phyloP scores from a whole-genome alignment of 768 basidiomycete genomes.

The Lyophyllum decastes region DNA sequence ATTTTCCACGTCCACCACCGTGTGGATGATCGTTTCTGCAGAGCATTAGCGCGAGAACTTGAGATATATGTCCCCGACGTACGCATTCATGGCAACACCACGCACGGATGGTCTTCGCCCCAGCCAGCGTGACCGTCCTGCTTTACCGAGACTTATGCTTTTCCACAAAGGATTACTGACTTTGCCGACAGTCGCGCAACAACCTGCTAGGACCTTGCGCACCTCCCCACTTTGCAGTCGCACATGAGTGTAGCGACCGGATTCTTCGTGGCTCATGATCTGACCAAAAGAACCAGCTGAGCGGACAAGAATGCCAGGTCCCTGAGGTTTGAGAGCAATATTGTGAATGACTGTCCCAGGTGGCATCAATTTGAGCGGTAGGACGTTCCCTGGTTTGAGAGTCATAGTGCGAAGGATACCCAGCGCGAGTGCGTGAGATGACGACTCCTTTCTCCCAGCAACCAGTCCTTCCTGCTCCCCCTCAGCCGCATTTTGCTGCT shows the following conservation, averaged over 20 bases:
- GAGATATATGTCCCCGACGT: conserved; percentile 30
- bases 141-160: conserved; percentile 84
- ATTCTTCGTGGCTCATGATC: conserved; percentile 76
- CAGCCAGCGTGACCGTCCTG: conserved; percentile 86
- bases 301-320: conserved; percentile 82
- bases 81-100: conserved; percentile 98
- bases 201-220: conserved; percentile 77
- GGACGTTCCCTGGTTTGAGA: conserved; percentile 89
- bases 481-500: conserved; percentile 18
- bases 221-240: conserved; percentile 93
- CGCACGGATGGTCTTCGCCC: conserved; percentile 84
- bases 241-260: conserved; percentile 75
- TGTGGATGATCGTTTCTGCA: conserved; percentile 87
- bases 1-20: conserved; percentile 97
- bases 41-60: neutral
- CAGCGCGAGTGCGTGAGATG: conserved; percentile 69
- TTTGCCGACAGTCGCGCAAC: conserved; percentile 86
- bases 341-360: conserved; percentile 90
- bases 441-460: conserved; percentile 24
- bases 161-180: conserved; percentile 94
- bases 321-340: conserved; percentile 73
- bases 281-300: conserved; percentile 87
- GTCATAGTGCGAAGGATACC: conserved; percentile 84
- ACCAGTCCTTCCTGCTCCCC: conserved; percentile 16
- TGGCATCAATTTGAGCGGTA: conserved; percentile 89